These are phyloP conservation scores for Syncephalastrum contaminatum DNA, from an alignment of 371 early-diverging fungal genomes.

Conservation along the genomic window DNA sequence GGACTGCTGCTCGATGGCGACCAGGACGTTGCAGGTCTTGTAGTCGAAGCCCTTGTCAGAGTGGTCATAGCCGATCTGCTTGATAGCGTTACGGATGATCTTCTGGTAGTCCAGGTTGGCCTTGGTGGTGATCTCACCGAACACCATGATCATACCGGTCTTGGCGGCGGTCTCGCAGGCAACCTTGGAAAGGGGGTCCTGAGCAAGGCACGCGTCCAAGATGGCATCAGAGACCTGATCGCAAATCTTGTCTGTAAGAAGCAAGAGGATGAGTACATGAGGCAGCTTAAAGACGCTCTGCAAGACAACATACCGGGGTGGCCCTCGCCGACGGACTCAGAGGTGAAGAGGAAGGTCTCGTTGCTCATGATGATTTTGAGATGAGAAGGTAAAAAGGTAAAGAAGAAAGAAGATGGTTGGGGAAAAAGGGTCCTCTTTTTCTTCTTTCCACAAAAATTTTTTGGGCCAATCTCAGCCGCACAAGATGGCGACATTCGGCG, in stretches of 20 bases:
- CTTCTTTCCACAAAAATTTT: no score
- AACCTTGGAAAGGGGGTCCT: slow-evolving; percentile 97
- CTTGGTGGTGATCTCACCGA: slow-evolving; percentile 99
- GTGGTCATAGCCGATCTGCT: slow-evolving; percentile 98
- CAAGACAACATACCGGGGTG: slow-evolving; percentile 79
- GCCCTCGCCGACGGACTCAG: slow-evolving; percentile 99
- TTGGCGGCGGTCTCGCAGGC: slow-evolving; percentile 99
- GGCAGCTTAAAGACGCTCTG: background rate
- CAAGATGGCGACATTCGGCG: no score
- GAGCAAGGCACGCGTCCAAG: slow-evolving; percentile 96
- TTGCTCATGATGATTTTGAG: slow-evolving; percentile 20
- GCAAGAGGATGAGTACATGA: background rate
- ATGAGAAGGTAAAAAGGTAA: slow-evolving; percentile 7
- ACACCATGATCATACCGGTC: slow-evolving; percentile 99
- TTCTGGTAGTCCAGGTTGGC: slow-evolving; percentile 97
- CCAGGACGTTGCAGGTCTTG: slow-evolving; percentile 98
- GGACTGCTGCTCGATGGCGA: slow-evolving; percentile 99
- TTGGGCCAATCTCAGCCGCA: no score
- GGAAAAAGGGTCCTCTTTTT: no score
- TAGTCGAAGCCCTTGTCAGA: slow-evolving; percentile 98
- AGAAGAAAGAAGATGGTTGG: background rate
- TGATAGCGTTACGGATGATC: slow-evolving; percentile 96
- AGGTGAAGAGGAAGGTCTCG: slow-evolving; percentile 95
- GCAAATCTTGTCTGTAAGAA: slow-evolving; percentile 95
- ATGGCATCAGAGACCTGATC: slow-evolving; percentile 99